phyloP scores from a whole-genome alignment of 1,284 basidiomycete species.

The Sanguinoderma infundibulare region DNA sequence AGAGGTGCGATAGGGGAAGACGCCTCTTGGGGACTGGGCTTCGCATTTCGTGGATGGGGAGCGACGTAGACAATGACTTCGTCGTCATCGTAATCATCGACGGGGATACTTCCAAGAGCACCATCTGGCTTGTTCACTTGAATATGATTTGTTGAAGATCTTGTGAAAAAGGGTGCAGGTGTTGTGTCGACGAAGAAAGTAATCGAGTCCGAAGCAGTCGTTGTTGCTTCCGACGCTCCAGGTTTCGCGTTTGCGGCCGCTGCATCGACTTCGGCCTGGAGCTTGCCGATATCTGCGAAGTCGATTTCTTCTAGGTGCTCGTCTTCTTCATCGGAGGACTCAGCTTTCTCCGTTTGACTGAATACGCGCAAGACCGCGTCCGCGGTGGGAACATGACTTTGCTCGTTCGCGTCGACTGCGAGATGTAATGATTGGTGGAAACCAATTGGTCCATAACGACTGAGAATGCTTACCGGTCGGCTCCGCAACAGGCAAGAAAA shows the following conservation, averaged over 20 bases:
- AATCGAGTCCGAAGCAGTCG: slow-evolving; percentile 42
- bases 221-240: slow-evolving; percentile 19
- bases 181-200: slow-evolving; percentile 39
- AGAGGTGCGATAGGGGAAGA: slow-evolving; percentile 2
- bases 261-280: slow-evolving; percentile 44
- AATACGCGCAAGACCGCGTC: slow-evolving; percentile 64
- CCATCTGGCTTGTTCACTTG: slow-evolving; percentile 21
- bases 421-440: background rate
- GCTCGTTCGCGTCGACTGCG: slow-evolving; percentile 37
- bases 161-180: slow-evolving; percentile 19
- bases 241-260: slow-evolving; percentile 24
- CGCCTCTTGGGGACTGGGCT: slow-evolving; percentile 6
- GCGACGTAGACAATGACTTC: slow-evolving; percentile 48
- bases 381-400: slow-evolving; percentile 67
- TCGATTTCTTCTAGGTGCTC: slow-evolving; percentile 65
- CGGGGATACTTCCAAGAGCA: slow-evolving; percentile 23
- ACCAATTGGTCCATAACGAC: background rate
- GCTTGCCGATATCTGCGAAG: slow-evolving; percentile 58
- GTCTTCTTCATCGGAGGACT: slow-evolving; percentile 34
- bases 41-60: slow-evolving; percentile 39
- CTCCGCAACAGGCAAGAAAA: slow-evolving; percentile 59
- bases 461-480: slow-evolving; percentile 46
- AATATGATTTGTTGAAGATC: background rate
- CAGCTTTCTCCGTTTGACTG: slow-evolving; percentile 36
- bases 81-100: slow-evolving; percentile 41